phyloP scores from a whole-genome alignment of 768 basidiomycete genomes.

The Lanmaoa pseudosensibilis region DNA sequence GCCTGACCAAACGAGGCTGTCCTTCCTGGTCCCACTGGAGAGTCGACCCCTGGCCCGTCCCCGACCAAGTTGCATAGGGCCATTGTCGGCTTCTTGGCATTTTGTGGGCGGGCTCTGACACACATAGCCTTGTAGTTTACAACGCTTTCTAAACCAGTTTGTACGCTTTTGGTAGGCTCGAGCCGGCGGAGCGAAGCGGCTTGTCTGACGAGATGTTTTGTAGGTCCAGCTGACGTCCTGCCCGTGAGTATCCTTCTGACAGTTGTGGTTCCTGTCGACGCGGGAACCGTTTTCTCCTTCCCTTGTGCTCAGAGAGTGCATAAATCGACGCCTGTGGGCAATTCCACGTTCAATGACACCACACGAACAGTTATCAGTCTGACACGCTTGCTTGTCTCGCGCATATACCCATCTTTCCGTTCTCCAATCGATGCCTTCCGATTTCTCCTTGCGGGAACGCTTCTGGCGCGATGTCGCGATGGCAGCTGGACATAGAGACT shows the following conservation, averaged over 20 bases:
- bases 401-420: conserved; percentile 5
- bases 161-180: conserved; percentile 23
- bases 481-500: conserved; percentile 2
- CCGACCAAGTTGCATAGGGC: not conserved
- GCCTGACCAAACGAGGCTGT: not conserved
- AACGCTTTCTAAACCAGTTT: not conserved
- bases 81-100: not conserved
- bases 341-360: not conserved
- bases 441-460: conserved; percentile 18
- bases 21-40: not conserved
- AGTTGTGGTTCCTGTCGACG: not conserved
- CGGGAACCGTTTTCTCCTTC: not conserved
- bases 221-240: conserved; percentile 20
- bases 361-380: too few species aligned
- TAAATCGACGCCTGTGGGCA: conserved; percentile 2
- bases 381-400: not conserved
- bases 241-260: not conserved
- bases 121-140: conserved; percentile 8
- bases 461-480: conserved; percentile 27
- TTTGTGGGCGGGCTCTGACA: not conserved
- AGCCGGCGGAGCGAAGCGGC: conserved; percentile 5
- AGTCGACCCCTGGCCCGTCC: not conserved
- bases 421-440: conserved; percentile 13
- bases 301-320: conserved; percentile 8
- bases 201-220: conserved; percentile 11